Evolutionary conservation across 2,329 filamentous ascomycete genomes (phyloP).

Genomic region (Curvularia hawaiiensis): DNA sequence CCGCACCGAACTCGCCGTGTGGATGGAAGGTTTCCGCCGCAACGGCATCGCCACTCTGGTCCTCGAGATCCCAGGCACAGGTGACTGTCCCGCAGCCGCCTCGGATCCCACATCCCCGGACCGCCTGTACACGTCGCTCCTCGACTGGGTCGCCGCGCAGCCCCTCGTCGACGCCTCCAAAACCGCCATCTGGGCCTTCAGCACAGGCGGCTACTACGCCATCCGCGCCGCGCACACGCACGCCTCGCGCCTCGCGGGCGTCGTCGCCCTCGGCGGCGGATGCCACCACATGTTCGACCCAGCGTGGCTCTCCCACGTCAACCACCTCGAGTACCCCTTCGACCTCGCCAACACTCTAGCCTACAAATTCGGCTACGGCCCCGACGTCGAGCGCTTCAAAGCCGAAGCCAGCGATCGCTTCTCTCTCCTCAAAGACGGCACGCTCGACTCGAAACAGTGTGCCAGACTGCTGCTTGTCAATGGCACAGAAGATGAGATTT

Average conservation of each 20-base stretch:
- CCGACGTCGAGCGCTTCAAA: conserved; percentile 52
- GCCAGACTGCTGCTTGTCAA: conserved; percentile 61
- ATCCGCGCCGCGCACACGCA: conserved; percentile 65
- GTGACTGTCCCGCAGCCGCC: conserved; percentile 58
- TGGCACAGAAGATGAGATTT: conserved; percentile 64
- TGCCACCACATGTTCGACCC: conserved; percentile 61
- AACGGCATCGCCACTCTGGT: conserved; percentile 57
- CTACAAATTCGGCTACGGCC: conserved; percentile 54
- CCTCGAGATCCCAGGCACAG: conserved; percentile 63
- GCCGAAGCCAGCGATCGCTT: conserved; percentile 55
- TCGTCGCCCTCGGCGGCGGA: conserved; percentile 61
- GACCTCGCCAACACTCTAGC: conserved; percentile 59
- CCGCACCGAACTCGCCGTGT: conserved; percentile 60
- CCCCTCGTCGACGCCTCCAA: conserved; percentile 54
- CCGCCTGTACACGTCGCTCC: conserved; percentile 58
- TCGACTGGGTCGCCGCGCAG: conserved; percentile 60
- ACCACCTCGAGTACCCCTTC: conserved; percentile 65
- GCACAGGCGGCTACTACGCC: conserved; percentile 64
- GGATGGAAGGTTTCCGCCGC: conserved; percentile 57
- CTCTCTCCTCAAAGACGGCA: conserved; percentile 61
- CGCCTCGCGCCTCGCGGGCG: conserved; percentile 55
- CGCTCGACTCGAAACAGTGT: conserved; percentile 57
- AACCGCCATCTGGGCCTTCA: conserved; percentile 61
- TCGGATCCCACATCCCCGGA: conserved; percentile 57
- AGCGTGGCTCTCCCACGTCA: conserved; percentile 60